Conservation (phyloP, 345 rosid species). For the Cochlearia excelsa region DNA sequence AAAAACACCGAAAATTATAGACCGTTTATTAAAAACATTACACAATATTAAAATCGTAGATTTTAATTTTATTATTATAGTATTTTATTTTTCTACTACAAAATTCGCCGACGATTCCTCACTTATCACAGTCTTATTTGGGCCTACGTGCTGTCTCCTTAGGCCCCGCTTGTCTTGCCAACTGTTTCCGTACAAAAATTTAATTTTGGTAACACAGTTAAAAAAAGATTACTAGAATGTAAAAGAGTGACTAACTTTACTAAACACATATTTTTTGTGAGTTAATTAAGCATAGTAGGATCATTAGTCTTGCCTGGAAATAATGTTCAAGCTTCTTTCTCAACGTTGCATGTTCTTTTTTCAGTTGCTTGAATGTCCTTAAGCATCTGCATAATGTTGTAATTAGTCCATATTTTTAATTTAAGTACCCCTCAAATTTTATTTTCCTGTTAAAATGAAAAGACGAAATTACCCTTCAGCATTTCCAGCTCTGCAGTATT, state of each 20-base stretch:
- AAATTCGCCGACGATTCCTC: conserved; percentile 37
- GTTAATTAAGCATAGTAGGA: conserved; percentile 3
- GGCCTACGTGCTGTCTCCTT: conserved; percentile 52
- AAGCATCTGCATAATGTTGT: conserved; percentile 45
- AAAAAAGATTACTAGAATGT: not conserved
- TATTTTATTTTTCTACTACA: conserved; percentile 24
- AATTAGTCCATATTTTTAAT: not conserved
- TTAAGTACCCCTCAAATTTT: not conserved
- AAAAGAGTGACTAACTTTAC: not conserved
- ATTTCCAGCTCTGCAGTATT: conserved; percentile 75
- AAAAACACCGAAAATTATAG: conserved; percentile 21
- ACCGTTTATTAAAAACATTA: conserved; percentile 26
- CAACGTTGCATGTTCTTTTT: conserved; percentile 72
- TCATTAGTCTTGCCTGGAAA: conserved; percentile 55
- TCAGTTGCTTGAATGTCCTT: conserved; percentile 76
- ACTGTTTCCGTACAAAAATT: conserved; percentile 36
- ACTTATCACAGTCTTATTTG: conserved; percentile 36
- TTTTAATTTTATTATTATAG: conserved; percentile 23
- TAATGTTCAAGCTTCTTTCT: conserved; percentile 80
- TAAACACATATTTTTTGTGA: not conserved
- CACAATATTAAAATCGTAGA: conserved; percentile 24
- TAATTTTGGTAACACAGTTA: not conserved
- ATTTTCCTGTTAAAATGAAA: not conserved
- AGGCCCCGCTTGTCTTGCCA: conserved; percentile 83
- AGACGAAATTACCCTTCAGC: conserved; percentile 69